phyloP scores from a whole-genome alignment of 1,284 basidiomycete species.

The Irpex sp. region DNA sequence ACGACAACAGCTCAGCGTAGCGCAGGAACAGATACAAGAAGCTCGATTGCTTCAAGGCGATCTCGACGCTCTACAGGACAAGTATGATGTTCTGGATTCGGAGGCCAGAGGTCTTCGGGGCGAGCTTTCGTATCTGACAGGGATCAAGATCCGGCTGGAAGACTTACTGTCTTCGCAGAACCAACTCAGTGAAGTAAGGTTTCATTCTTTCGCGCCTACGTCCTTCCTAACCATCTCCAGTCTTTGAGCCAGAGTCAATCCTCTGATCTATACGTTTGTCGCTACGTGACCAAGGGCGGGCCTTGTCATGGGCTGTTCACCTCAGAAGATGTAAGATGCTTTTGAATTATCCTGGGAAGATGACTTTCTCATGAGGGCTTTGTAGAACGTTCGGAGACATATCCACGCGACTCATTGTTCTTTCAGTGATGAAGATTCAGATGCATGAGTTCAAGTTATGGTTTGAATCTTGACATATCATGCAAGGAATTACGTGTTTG shows the following conservation, averaged over 20 bases:
- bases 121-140: background rate
- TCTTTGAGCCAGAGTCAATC: background rate
- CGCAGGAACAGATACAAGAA: background rate
- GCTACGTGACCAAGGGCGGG: background rate
- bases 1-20: background rate
- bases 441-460: background rate
- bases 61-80: background rate
- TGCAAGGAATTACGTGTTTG: too few relatives aligned
- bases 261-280: background rate
- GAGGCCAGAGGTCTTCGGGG: background rate
- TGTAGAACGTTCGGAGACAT: background rate
- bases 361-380: background rate
- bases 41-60: background rate
- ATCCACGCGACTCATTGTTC: background rate
- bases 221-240: background rate
- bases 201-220: background rate
- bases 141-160: background rate
- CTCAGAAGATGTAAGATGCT: background rate
- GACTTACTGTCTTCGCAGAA: background rate
- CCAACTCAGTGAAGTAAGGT: background rate
- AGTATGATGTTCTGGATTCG: background rate
- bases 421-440: background rate
- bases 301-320: background rate
- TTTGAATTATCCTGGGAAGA: too few relatives aligned
- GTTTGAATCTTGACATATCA: background rate